Evolutionary conservation across 2,329 filamentous ascomycete genomes (phyloP), one percentile per base, ranked within the genome.

Genomic region (Lasiodiplodia hormozganensis): DNA sequence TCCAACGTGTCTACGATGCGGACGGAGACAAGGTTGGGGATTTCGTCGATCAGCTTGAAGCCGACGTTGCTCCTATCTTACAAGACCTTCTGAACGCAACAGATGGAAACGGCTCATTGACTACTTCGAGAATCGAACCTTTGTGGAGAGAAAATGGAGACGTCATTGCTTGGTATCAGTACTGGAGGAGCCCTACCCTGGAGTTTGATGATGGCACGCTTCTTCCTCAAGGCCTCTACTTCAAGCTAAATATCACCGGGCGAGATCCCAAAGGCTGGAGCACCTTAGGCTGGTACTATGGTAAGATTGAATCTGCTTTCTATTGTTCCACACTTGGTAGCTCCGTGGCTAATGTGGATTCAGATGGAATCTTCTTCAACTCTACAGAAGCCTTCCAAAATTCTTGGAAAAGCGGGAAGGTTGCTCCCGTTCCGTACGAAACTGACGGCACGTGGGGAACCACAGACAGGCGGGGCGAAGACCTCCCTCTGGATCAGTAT

Each of bases 281-380:
- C 16, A 73, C 86, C 0, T 77, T 81, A 21, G 84, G 83, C 2
- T 88, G 86, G 84, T 82, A 85, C 18, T 88, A 87, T 72, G 83
- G 43, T 47, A 47, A 47, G 43, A 11, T 3, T 8, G 6, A 47
- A 10, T n/a, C 16, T 18, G 4, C 16, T 47, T 47, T n/a, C 16
- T 43, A 43, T 18, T 4, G 1, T 43, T 10, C 16, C 18, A 18
- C 18, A 21, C 43, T 11, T 21, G 3, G 5, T n/a, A 47, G 21
- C 43, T 28, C 28, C 28, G 5, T 28, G 28, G 28, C 28, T 47
- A 4, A 47, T 2, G 0, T 21, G n/a, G 2, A 3, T 10, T 8
- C 3, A 47, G 43, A 86, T 68, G 82, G 82, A 54, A 74, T 84
- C n/a, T 84, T 84, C 70, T 89, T 88, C 71, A 74, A 80, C 38